Percentiles rank a stretch among this genome's conserved stretches.
Conservation (phyloP, 1,284 basidiomycete genomes). For the Tremellales sp. region DNA sequence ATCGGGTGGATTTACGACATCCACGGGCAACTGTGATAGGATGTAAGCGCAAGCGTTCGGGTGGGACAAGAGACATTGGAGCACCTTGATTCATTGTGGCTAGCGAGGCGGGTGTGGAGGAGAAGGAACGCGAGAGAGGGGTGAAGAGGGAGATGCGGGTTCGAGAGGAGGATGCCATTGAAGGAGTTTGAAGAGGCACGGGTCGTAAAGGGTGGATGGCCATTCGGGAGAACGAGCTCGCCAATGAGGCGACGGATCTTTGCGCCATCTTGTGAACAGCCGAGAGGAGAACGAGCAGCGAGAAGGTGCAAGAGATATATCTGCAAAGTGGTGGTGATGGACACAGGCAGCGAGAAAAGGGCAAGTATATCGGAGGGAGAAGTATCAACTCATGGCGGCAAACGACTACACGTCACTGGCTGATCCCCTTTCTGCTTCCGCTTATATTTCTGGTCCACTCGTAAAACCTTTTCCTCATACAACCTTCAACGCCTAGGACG, state of each 20-base stretch:
- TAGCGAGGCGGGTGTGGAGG: slow-evolving; percentile 57
- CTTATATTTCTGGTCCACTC: too few species aligned
- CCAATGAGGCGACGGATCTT: slow-evolving; percentile 22
- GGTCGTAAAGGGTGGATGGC: slow-evolving; percentile 14
- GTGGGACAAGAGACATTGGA: background rate
- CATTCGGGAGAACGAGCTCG: slow-evolving; percentile 28
- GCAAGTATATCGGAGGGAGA: too few species aligned
- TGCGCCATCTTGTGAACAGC: too few species aligned
- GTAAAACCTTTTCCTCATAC: too few species aligned
- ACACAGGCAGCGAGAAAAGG: too few species aligned
- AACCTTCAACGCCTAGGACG: slow-evolving; percentile 1
- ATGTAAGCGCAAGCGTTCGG: slow-evolving; percentile 43
- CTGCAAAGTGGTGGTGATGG: too few species aligned
- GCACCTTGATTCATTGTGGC: slow-evolving; percentile 52
- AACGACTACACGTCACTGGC: too few species aligned
- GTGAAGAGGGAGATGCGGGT: slow-evolving; percentile 7
- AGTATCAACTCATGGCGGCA: too few species aligned
- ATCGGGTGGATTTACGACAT: slow-evolving; percentile 50
- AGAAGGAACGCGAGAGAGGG: slow-evolving; percentile 57
- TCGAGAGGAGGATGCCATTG: slow-evolving; percentile 28
- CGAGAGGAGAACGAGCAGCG: too few species aligned
- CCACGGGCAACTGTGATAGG: slow-evolving; percentile 54
- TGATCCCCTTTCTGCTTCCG: too few species aligned
- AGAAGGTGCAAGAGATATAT: too few species aligned
- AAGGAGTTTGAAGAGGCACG: slow-evolving; percentile 3